phyloP scores from a whole-genome alignment of 192 early-diverging fungal species.

The Podila epigama region DNA sequence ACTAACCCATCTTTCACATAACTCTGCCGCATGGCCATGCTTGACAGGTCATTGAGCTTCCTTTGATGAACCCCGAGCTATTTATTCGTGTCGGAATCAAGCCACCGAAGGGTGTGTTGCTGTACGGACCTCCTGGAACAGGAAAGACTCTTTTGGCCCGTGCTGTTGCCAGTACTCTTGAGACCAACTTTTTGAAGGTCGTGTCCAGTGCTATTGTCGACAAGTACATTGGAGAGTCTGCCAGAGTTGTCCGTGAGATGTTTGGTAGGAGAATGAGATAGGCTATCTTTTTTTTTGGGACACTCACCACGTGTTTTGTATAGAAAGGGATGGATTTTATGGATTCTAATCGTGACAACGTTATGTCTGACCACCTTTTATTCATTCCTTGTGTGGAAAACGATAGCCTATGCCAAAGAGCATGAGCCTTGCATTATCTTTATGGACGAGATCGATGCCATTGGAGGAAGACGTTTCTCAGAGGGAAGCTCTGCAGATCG shows the following conservation, averaged over 20 bases:
- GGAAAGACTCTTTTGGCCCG: slow-evolving; percentile 98
- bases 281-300: no score
- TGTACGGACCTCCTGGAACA: slow-evolving; percentile 97
- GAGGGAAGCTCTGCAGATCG: slow-evolving; percentile 99
- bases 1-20: neutral
- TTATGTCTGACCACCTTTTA: neutral
- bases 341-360: no score
- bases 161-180: slow-evolving; percentile 95
- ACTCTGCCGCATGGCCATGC: neutral
- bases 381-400: neutral
- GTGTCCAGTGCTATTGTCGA: slow-evolving; percentile 99
- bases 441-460: slow-evolving; percentile 99
- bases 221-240: slow-evolving; percentile 99
- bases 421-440: slow-evolving; percentile 99
- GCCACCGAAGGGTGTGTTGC: slow-evolving; percentile 97
- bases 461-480: slow-evolving; percentile 97
- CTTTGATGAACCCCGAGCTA: slow-evolving; percentile 98
- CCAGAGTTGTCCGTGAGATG: slow-evolving; percentile 97
- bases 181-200: slow-evolving; percentile 99
- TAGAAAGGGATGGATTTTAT: no score
- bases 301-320: no score
- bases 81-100: slow-evolving; percentile 98
- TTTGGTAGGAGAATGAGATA: no score
- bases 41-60: slow-evolving; percentile 97
- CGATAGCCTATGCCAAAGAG: slow-evolving; percentile 88